Conservation (phyloP, 1,284 basidiomycete genomes). For the Microstroma glucosiphilum region DNA sequence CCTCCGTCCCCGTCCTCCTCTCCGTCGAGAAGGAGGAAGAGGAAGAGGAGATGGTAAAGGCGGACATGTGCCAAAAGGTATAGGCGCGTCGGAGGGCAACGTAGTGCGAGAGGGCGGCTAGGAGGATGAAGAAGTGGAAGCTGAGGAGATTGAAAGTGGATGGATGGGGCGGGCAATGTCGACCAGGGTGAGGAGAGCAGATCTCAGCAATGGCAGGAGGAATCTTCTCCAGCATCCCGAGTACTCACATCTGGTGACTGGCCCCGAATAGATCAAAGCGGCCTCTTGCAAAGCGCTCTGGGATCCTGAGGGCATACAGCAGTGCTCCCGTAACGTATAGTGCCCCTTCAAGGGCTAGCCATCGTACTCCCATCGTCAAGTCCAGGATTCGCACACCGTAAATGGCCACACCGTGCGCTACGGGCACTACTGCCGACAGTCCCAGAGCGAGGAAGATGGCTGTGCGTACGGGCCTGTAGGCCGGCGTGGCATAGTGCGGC, state of each 20-base stretch:
- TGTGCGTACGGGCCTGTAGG: conserved; percentile 71
- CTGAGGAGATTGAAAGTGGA: too few species aligned
- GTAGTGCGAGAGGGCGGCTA: conserved; percentile 72
- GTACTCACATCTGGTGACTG: conserved; percentile 62
- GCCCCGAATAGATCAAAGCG: conserved; percentile 72
- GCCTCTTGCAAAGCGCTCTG: conserved; percentile 71
- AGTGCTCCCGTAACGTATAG: conserved; percentile 39
- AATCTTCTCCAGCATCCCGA: too few species aligned
- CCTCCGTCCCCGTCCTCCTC: too few species aligned
- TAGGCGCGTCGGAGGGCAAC: conserved; percentile 35
- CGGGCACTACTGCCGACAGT: conserved; percentile 65
- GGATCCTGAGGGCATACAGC: conserved; percentile 64
- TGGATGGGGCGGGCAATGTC: too few species aligned
- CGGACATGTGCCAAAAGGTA: conserved; percentile 39
- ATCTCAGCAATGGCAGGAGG: too few species aligned
- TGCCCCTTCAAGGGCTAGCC: conserved; percentile 28
- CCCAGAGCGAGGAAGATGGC: conserved; percentile 74
- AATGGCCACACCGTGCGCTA: conserved; percentile 60
- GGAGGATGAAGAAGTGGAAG: conserved; percentile 74
- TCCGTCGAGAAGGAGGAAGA: too few species aligned
- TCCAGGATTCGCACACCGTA: conserved; percentile 38
- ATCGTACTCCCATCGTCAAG: conserved; percentile 38
- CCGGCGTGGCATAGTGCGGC: conserved; percentile 69
- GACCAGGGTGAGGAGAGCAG: too few species aligned
- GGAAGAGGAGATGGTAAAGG: too few species aligned